Conservation (phyloP, 805 yeast species). For the Yarrowia porcina region DNA sequence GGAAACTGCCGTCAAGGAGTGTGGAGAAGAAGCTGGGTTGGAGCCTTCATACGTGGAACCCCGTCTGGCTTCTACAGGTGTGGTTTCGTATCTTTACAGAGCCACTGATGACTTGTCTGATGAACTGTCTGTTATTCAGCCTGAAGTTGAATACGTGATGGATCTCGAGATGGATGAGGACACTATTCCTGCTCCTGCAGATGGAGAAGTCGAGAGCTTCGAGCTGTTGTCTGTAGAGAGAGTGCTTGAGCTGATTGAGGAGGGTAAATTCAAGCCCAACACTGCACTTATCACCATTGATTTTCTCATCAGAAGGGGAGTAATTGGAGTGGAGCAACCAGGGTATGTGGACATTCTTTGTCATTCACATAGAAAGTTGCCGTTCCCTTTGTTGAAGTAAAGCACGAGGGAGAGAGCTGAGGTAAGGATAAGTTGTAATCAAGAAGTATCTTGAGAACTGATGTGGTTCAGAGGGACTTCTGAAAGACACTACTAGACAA, state of each 20-base stretch:
- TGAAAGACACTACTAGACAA: too few species aligned
- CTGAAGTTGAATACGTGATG: constrained; percentile 80
- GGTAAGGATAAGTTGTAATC: too few species aligned
- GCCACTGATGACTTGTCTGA: constrained; percentile 36
- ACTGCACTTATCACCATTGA: constrained; percentile 78
- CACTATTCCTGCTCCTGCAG: constrained; percentile 55
- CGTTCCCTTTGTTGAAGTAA: constrained; percentile 10
- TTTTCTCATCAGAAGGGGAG: constrained; percentile 83
- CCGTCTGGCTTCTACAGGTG: constrained; percentile 55
- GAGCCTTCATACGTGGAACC: constrained; percentile 47
- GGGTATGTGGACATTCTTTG: constrained; percentile 5
- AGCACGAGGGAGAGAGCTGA: too few species aligned
- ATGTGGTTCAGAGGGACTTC: too few species aligned
- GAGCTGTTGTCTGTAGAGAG: constrained; percentile 58
- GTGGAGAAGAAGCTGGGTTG: constrained; percentile 90
- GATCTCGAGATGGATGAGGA: constrained; percentile 58
- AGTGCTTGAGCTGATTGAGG: constrained; percentile 48
- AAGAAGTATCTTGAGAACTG: too few species aligned
- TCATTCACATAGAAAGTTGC: constrained; percentile 1
- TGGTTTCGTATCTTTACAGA: constrained; percentile 53
- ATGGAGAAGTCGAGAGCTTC: constrained; percentile 76
- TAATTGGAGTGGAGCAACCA: constrained; percentile 37
- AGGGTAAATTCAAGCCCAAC: constrained; percentile 81
- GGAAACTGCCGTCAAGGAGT: constrained; percentile 82
- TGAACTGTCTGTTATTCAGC: constrained; percentile 67